A percentile compares a stretch with the other conserved stretches of the same genome.
Conservation (phyloP, 2,329 filamentous ascomycete genomes). For the Cladosporium colombiae region DNA sequence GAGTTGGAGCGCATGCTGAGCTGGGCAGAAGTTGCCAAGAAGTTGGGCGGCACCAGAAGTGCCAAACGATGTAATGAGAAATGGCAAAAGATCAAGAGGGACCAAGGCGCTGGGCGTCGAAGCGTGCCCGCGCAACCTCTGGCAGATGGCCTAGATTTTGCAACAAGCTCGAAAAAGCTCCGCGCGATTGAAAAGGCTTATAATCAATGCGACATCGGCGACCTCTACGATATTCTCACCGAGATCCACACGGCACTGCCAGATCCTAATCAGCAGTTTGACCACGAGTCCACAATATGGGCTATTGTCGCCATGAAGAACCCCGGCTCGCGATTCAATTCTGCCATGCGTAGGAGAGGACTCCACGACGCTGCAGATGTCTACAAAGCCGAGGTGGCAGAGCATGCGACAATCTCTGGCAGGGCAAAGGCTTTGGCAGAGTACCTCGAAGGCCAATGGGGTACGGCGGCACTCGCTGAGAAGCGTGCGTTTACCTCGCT, state of each 20-base stretch:
- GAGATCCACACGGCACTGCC: slow-evolving; percentile 32
- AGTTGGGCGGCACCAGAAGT: slow-evolving; percentile 62
- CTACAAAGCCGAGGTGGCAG: neutral
- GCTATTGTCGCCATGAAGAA: slow-evolving; percentile 33
- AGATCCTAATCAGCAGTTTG: slow-evolving; percentile 28
- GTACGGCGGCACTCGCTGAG: neutral
- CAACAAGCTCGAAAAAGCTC: slow-evolving; percentile 20
- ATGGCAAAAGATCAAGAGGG: slow-evolving; percentile 56
- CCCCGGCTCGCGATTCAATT: slow-evolving; percentile 31
- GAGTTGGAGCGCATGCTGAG: slow-evolving; percentile 59
- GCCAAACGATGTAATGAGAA: slow-evolving; percentile 69
- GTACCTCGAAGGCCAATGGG: slow-evolving; percentile 23
- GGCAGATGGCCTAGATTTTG: neutral
- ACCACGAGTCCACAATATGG: slow-evolving; percentile 42
- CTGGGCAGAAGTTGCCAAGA: slow-evolving; percentile 65
- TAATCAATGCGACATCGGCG: slow-evolving; percentile 42
- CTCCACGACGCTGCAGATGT: slow-evolving; percentile 28
- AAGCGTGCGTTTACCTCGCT: neutral
- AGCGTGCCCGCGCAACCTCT: neutral
- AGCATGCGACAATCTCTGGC: slow-evolving; percentile 7
- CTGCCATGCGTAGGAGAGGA: slow-evolving; percentile 31
- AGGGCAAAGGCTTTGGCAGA: slow-evolving; percentile 25
- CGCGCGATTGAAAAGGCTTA: slow-evolving; percentile 27
- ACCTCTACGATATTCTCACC: slow-evolving; percentile 44
- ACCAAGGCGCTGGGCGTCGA: slow-evolving; percentile 5